Evolutionary conservation across 257 asterid species (phyloP).

Genomic region (Apocynum venetum): DNA sequence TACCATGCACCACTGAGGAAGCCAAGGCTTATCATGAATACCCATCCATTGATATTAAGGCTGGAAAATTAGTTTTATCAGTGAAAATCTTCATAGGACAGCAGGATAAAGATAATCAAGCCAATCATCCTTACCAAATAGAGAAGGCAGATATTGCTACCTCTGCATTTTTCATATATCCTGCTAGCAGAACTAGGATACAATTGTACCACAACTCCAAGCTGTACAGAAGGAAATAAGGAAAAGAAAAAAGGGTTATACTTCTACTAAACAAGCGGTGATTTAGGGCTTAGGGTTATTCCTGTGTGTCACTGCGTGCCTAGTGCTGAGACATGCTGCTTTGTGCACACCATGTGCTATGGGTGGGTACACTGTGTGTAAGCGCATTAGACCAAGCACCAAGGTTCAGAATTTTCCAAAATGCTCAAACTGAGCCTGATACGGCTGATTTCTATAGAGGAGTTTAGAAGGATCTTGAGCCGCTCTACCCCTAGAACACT

Average conservation of each 20-base stretch:
- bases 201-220: constrained; percentile 89
- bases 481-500: too few species aligned
- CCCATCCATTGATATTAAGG: constrained; percentile 81
- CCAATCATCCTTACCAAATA: constrained; percentile 45
- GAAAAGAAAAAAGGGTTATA: constrained; percentile 5
- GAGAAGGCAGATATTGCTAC: constrained; percentile 89
- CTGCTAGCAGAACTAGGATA: constrained; percentile 74
- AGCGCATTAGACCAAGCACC: too few species aligned
- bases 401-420: too few species aligned
- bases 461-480: too few species aligned
- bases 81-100: constrained; percentile 7
- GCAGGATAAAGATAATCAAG: background rate
- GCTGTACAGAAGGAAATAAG: constrained; percentile 24
- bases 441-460: too few species aligned
- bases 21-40: constrained; percentile 78
- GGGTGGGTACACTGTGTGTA: too few species aligned
- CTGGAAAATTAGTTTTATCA: constrained; percentile 27
- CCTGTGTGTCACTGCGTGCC: too few species aligned
- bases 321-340: too few species aligned
- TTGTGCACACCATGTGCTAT: too few species aligned
- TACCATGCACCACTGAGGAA: constrained; percentile 83
- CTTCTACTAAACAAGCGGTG: background rate
- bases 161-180: constrained; percentile 82
- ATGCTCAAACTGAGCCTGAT: too few species aligned
- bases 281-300: background rate